Evolutionary conservation across 2,329 filamentous ascomycete genomes (phyloP), one percentile per base, ranked within the genome.

Genomic region (Neofusicoccum ribis): DNA sequence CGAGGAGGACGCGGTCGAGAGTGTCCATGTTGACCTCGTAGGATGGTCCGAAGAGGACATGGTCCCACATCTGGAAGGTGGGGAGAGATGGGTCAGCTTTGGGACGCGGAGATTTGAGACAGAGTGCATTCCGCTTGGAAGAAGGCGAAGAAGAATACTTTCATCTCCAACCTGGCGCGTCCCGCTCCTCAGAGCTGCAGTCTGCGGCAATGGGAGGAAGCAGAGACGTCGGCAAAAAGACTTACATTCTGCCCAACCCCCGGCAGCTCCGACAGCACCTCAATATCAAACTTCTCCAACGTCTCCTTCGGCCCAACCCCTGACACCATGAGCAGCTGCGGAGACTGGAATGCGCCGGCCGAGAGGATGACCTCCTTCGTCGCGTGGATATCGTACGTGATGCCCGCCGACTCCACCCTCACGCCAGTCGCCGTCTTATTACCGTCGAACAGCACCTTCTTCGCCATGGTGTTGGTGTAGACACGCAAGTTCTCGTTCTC

Each of bases 331-430:
- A 80, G 69, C 0, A 80, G 70, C 50, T 80, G 77, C n/a, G 78
- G 78, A 3, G 72, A 68, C 47, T 79, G 77, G 66, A 81, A 80
- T 1, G 74, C 72, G 17, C 80, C 80, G 0, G 79, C 80, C 0
- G 79, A 79, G 0, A 82, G 63, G 27, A 83, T 79, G 20, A 82
- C 77, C 67, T 82, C 80, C 46, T 78, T 77, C 7, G 69, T 73
- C 2, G 78, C 78, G 0, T 52, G 66, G 9, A 74, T 63, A 11
- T 46, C 68, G 12, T 68, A 71, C 2, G 34, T 15, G 12, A 52
- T 1, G 0, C 68, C 68, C 4, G 43, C n/a, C 2, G 68, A 68
- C 7, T 66, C 47, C 5, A 72, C 63, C 5, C 39, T 36, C 5
- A 73, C 72, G 9, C 72, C 72, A 3, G 65, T 73, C 1, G 73